phyloP scores from a whole-genome alignment of 345 rosid species.

The Nasturtium officinale region DNA sequence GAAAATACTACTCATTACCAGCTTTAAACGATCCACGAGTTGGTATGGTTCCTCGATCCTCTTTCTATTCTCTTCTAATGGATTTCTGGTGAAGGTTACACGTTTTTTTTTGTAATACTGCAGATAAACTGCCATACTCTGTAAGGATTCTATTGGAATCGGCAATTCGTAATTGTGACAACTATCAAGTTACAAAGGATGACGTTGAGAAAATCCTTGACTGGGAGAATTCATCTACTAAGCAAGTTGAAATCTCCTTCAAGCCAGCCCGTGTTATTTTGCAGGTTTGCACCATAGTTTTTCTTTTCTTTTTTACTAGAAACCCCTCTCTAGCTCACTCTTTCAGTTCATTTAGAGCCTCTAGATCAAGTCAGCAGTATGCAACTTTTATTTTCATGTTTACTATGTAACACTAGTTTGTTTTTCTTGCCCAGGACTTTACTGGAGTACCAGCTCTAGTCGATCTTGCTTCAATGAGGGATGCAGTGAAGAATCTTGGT shows the following conservation, averaged over 20 bases:
- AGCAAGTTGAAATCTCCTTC: slow-evolving; percentile 89
- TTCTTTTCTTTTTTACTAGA: slow-evolving; percentile 41
- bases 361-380: too few relatives aligned
- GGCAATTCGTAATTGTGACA: slow-evolving; percentile 82
- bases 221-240: slow-evolving; percentile 77
- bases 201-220: slow-evolving; percentile 88
- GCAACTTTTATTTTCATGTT: too few relatives aligned
- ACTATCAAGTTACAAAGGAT: slow-evolving; percentile 75
- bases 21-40: slow-evolving; percentile 79
- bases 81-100: slow-evolving; percentile 4
- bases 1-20: slow-evolving; percentile 72
- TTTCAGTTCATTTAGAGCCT: slow-evolving; percentile 45
- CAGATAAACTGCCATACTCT: slow-evolving; percentile 77
- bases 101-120: slow-evolving; percentile 5
- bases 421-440: slow-evolving; percentile 58
- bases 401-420: too few relatives aligned
- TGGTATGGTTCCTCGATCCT: slow-evolving; percentile 49
- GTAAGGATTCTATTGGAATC: slow-evolving; percentile 82
- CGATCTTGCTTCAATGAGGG: slow-evolving; percentile 91
- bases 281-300: slow-evolving; percentile 51
- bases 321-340: slow-evolving; percentile 65
- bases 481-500: slow-evolving; percentile 77
- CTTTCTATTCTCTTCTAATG: slow-evolving; percentile 38
- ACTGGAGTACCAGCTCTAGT: slow-evolving; percentile 91
- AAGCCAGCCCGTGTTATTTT: slow-evolving; percentile 86